Evolutionary conservation across 2,329 filamentous ascomycete species (phyloP).

Genomic region (Aspergillus novoparasiticus): DNA sequence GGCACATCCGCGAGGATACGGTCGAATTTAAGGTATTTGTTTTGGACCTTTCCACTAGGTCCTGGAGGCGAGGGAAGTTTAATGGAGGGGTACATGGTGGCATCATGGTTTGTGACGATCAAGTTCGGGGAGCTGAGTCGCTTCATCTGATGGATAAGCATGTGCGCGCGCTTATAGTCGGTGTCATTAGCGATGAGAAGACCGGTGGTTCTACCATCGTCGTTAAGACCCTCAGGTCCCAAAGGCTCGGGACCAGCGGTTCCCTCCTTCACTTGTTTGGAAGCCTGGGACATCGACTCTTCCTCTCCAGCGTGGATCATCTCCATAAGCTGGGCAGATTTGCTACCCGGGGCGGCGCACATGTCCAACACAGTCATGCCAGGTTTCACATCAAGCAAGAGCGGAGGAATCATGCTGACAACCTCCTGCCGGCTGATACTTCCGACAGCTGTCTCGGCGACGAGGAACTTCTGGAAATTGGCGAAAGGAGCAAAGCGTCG

Average conservation of each 20-base stretch:
- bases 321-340: slow-evolving; percentile 92
- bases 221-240: slow-evolving; percentile 59
- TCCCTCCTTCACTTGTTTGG: slow-evolving; percentile 64
- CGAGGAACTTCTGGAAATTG: slow-evolving; percentile 95
- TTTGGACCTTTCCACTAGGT: slow-evolving; percentile 56
- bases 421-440: slow-evolving; percentile 98
- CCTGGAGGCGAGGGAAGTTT: slow-evolving; percentile 67
- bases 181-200: slow-evolving; percentile 93
- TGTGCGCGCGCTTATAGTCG: slow-evolving; percentile 95
- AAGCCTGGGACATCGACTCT: slow-evolving; percentile 73
- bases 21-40: slow-evolving; percentile 90
- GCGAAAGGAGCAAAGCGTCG: slow-evolving; percentile 92
- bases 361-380: slow-evolving; percentile 94
- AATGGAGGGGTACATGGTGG: slow-evolving; percentile 91
- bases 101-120: slow-evolving; percentile 97
- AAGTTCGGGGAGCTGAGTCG: slow-evolving; percentile 94
- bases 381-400: slow-evolving; percentile 86
- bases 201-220: slow-evolving; percentile 86
- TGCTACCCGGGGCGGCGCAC: slow-evolving; percentile 95
- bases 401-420: slow-evolving; percentile 97
- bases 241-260: slow-evolving; percentile 55
- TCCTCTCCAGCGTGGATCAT: slow-evolving; percentile 94
- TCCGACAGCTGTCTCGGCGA: slow-evolving; percentile 93
- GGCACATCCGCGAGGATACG: slow-evolving; percentile 95
- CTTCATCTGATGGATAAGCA: slow-evolving; percentile 98